phyloP scores from a whole-genome alignment of 2,329 filamentous ascomycete species.

The Curvularia hawaiiensis region DNA sequence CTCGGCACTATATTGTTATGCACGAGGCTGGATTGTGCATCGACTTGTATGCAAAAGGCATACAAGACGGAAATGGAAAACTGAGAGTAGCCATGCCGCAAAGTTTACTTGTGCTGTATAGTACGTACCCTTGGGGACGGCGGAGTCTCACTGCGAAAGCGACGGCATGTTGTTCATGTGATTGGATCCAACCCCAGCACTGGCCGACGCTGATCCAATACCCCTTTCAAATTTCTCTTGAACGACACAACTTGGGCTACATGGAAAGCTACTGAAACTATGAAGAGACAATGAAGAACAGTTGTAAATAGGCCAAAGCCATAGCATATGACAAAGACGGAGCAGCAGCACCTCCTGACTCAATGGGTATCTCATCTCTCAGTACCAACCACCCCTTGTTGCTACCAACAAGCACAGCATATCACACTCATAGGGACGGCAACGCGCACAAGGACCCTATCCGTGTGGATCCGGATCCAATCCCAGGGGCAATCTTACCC shows the following conservation, averaged over 20 bases:
- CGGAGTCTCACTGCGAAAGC: slow-evolving; percentile 11
- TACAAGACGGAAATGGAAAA: not conserved
- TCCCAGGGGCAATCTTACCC: slow-evolving; percentile 15
- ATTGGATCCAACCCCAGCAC: not conserved
- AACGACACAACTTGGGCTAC: slow-evolving; percentile 1
- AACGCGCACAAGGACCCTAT: slow-evolving; percentile 28
- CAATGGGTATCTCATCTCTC: slow-evolving; percentile 49
- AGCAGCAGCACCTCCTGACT: slow-evolving; percentile 44
- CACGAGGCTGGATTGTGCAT: slow-evolving; percentile 9
- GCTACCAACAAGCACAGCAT: slow-evolving; percentile 31
- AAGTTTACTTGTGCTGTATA: slow-evolving; percentile 1
- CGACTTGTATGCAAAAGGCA: not conserved
- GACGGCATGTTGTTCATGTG: not conserved
- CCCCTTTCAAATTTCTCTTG: not conserved
- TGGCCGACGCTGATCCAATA: not conserved
- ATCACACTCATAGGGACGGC: slow-evolving; percentile 31
- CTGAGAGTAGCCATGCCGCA: slow-evolving; percentile 1
- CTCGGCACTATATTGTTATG: slow-evolving; percentile 5
- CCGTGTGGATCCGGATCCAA: slow-evolving; percentile 12
- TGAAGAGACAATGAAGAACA: slow-evolving; percentile 21
- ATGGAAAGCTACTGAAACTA: slow-evolving; percentile 14
- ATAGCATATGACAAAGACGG: slow-evolving; percentile 32
- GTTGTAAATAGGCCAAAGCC: slow-evolving; percentile 28
- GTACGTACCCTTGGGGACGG: slow-evolving; percentile 3
- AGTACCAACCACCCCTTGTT: slow-evolving; percentile 42